phyloP scores from a whole-genome alignment of 2,329 filamentous ascomycete species.

The Xylariaceae sp. region DNA sequence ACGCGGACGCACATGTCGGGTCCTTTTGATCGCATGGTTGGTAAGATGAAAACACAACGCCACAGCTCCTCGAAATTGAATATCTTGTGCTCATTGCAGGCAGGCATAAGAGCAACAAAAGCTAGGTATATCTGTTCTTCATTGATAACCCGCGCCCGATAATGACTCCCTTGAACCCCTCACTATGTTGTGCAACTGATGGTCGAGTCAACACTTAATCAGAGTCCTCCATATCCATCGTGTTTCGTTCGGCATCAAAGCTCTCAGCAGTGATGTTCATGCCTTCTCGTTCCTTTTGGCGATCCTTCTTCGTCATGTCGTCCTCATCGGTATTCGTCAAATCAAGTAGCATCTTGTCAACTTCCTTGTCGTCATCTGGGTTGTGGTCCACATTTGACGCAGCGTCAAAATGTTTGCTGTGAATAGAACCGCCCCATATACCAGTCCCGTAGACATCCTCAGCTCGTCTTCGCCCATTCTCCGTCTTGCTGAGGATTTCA shows the following conservation, averaged over 20 bases:
- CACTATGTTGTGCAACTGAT: no score
- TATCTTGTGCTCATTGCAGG: no score
- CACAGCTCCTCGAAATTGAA: no score
- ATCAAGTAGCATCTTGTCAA: slow-evolving; percentile 54
- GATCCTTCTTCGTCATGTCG: slow-evolving; percentile 36
- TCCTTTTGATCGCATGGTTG: no score
- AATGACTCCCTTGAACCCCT: no score
- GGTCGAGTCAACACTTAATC: no score
- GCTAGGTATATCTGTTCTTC: no score
- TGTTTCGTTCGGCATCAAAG: slow-evolving; percentile 32
- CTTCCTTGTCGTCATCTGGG: slow-evolving; percentile 44
- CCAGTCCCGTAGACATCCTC: slow-evolving; percentile 49
- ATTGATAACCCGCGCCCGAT: no score
- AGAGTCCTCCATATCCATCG: slow-evolving; percentile 34
- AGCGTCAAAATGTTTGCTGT: slow-evolving; percentile 19
- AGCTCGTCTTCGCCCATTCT: slow-evolving; percentile 46
- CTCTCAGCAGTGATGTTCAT: slow-evolving; percentile 32
- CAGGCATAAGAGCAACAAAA: no score
- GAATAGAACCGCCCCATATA: slow-evolving; percentile 42
- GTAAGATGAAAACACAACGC: no score
- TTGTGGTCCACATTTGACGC: slow-evolving; percentile 29
- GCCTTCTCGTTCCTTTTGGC: slow-evolving; percentile 31
- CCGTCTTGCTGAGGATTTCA: slow-evolving; percentile 49
- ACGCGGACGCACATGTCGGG: no score
- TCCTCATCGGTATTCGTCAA: slow-evolving; percentile 49